Evolutionary conservation across 2,329 filamentous ascomycete species (phyloP).

Genomic region (Penicillium oxalicum): DNA sequence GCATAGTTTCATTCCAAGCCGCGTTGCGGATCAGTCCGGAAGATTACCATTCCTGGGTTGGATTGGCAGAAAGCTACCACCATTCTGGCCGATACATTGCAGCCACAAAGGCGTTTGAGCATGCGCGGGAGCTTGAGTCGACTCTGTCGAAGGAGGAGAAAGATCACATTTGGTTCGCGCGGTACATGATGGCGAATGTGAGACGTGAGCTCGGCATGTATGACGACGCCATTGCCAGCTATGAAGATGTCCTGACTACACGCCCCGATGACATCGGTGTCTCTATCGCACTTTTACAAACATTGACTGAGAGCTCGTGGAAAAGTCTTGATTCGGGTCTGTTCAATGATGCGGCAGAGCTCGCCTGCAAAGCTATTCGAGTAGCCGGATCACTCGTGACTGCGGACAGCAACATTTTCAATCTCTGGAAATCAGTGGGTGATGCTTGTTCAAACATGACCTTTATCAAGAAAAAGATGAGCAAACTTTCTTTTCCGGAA

Average conservation of each 20-base stretch:
- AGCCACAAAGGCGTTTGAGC: conserved; percentile 83
- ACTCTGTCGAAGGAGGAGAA: conserved; percentile 49
- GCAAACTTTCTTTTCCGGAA: conserved; percentile 54
- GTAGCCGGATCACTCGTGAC: conserved; percentile 59
- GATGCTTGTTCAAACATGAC: conserved; percentile 85
- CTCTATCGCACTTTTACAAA: conserved; percentile 79
- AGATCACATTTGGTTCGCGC: conserved; percentile 85
- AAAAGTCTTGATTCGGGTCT: conserved; percentile 73
- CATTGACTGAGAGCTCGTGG: conserved; percentile 74
- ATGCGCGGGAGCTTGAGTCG: conserved; percentile 71
- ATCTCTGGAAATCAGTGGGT: conserved; percentile 88
- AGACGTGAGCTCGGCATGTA: conserved; percentile 87
- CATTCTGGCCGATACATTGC: conserved; percentile 89
- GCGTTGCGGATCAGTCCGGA: conserved; percentile 75
- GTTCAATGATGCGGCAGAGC: conserved; percentile 73
- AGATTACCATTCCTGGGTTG: conserved; percentile 94
- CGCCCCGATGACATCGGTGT: conserved; percentile 77
- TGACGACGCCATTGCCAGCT: conserved; percentile 72
- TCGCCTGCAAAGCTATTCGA: conserved; percentile 62
- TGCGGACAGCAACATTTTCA: conserved; percentile 67
- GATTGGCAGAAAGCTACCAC: conserved; percentile 94
- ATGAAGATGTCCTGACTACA: conserved; percentile 63
- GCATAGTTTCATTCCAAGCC: conserved; percentile 85
- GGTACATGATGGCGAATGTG: conserved; percentile 94
- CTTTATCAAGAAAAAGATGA: conserved; percentile 62